Percentiles rank a stretch among this genome's conserved stretches.
Evolutionary conservation across 1,284 basidiomycete genomes (phyloP).

Genomic region (Anthracocystis panici-leucophaei): DNA sequence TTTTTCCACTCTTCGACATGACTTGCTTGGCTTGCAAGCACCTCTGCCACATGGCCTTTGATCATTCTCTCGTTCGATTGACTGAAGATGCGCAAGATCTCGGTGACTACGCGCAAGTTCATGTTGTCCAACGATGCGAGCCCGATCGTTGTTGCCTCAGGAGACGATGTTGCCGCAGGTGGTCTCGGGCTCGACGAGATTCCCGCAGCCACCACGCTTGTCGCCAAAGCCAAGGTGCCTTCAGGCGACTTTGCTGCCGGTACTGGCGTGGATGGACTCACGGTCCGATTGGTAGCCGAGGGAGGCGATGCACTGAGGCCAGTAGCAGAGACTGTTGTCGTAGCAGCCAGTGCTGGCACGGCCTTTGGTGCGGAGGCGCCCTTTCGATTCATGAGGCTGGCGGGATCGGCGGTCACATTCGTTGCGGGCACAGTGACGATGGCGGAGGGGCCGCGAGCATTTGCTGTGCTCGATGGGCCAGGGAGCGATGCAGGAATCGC

Average conservation of each 20-base stretch:
- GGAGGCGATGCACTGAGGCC: not conserved
- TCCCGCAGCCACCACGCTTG: conserved; percentile 12
- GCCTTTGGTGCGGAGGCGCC: not conserved
- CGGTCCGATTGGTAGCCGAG: not conserved
- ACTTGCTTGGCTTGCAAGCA: not conserved
- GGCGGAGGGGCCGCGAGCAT: not conserved
- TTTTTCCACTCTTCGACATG: conserved; percentile 9
- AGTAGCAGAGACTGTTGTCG: not conserved
- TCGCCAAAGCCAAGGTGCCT: conserved; percentile 8
- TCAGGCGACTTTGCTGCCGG: not conserved
- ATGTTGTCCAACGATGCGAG: conserved; percentile 15
- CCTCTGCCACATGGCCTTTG: conserved; percentile 1
- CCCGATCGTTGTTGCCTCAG: not conserved
- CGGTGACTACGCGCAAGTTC: conserved; percentile 28
- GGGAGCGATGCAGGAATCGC: not conserved
- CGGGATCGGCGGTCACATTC: not conserved
- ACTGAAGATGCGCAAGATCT: conserved; percentile 35
- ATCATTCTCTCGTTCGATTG: conserved; percentile 18
- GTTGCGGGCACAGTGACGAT: not conserved
- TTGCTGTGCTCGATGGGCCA: not conserved
- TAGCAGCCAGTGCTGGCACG: not conserved
- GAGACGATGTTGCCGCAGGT: not conserved
- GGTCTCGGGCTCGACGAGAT: not conserved
- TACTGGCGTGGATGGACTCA: not conserved
- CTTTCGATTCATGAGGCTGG: not conserved